Conservation (phyloP, 306 rosid species). For the Calophaca sinica region DNA sequence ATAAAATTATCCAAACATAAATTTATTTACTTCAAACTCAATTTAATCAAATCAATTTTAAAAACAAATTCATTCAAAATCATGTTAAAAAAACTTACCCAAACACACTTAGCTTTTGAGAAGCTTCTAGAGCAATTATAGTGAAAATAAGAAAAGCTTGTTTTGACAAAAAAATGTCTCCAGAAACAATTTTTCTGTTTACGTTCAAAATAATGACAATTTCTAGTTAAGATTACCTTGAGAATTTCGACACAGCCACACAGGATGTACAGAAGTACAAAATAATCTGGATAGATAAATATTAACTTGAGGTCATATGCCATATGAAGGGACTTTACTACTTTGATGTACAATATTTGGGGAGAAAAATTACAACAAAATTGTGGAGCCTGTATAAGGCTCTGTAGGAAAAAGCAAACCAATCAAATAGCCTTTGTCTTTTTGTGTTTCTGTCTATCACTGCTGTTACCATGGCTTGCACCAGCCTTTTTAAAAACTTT, state of each 20-base stretch:
- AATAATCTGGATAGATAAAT: background rate
- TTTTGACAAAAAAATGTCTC: no score
- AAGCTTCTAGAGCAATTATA: no score
- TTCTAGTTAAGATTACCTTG: no score
- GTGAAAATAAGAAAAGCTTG: no score
- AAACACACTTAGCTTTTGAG: no score
- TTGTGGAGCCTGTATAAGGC: slow-evolving; percentile 44
- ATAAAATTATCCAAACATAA: no score
- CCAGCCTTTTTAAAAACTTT: slow-evolving; percentile 45
- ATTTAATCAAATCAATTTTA: no score
- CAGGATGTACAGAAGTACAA: background rate
- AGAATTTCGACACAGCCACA: background rate
- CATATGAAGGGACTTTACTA: background rate
- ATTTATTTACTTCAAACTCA: no score
- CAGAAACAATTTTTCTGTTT: no score
- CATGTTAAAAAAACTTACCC: no score
- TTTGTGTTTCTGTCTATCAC: slow-evolving; percentile 50
- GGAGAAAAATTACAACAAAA: slow-evolving; percentile 48
- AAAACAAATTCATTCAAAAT: no score
- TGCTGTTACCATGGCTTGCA: slow-evolving; percentile 43
- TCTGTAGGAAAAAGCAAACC: slow-evolving; percentile 29
- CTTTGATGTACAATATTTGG: slow-evolving; percentile 15
- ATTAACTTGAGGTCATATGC: slow-evolving; percentile 9
- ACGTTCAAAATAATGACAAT: no score
- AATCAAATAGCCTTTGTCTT: slow-evolving; percentile 51